These are phyloP conservation scores for Nakaseomyces nivariensis DNA, from an alignment of 1,139 yeast genomes.

Conservation along the genomic window DNA sequence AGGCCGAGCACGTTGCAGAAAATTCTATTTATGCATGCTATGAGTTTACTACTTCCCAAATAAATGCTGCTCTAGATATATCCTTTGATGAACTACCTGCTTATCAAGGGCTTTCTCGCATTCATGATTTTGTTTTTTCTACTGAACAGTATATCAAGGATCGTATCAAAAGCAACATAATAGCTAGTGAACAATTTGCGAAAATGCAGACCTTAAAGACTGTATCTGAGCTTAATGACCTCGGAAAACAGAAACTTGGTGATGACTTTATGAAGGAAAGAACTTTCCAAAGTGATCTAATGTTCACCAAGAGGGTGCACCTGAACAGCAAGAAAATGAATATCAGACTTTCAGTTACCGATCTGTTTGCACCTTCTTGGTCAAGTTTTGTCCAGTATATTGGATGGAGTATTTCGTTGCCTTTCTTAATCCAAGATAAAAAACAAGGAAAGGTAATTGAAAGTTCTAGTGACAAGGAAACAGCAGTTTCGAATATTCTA, in stretches of 20 bases:
- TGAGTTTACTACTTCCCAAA: constrained; percentile 46
- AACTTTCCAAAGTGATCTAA: constrained; percentile 63
- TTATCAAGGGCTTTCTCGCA: constrained; percentile 54
- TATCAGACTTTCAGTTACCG: constrained; percentile 51
- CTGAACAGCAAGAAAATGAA: constrained; percentile 48
- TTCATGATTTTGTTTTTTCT: constrained; percentile 59
- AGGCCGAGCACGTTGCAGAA: constrained; percentile 57
- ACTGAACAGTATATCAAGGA: constrained; percentile 63
- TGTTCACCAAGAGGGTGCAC: constrained; percentile 76
- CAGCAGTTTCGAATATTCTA: constrained; percentile 8
- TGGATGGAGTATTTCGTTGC: constrained; percentile 21
- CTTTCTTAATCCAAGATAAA: constrained; percentile 5
- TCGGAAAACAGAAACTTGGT: constrained; percentile 52
- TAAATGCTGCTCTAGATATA: constrained; percentile 47
- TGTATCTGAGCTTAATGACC: constrained; percentile 51
- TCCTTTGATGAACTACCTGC: constrained; percentile 49
- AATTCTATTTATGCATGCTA: constrained; percentile 48
- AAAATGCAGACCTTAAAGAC: constrained; percentile 46
- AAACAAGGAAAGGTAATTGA: not conserved
- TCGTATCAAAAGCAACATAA: constrained; percentile 54
- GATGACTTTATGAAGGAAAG: constrained; percentile 54
- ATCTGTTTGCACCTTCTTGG: constrained; percentile 68
- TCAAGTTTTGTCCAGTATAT: constrained; percentile 40
- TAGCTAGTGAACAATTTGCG: constrained; percentile 58
- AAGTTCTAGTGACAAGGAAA: not conserved